Percentiles rank a stretch among this genome's conserved stretches.
Evolutionary conservation across 257 asterid species (phyloP).

Genomic region (Penstemon barbatus): DNA sequence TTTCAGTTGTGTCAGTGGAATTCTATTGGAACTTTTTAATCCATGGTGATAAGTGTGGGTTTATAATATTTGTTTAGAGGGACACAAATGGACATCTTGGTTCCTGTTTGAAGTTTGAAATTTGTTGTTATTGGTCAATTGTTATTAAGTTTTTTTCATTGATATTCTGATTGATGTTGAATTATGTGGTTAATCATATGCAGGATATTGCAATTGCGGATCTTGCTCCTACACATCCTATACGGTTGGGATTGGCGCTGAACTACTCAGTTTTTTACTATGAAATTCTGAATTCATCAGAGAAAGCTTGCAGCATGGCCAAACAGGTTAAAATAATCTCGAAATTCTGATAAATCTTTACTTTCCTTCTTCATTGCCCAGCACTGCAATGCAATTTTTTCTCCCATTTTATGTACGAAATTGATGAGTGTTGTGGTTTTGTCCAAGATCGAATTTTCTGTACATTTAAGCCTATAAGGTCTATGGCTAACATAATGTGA

Average conservation of each 20-base stretch:
- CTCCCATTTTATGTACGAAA: conserved; percentile 1
- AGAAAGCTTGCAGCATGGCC: conserved; percentile 71
- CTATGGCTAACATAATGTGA: neutral
- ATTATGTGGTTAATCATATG: conserved; percentile 12
- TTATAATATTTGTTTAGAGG: no score
- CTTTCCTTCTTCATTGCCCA: neutral
- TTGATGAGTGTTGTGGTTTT: neutral
- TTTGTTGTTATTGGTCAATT: neutral
- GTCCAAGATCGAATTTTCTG: neutral
- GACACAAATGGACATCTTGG: neutral
- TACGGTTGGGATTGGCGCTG: conserved; percentile 64
- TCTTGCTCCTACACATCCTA: conserved; percentile 68
- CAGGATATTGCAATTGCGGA: conserved; percentile 60
- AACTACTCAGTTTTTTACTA: conserved; percentile 69
- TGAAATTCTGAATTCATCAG: conserved; percentile 62
- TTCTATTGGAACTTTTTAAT: no score
- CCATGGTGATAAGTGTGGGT: no score
- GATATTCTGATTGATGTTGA: conserved; percentile 15
- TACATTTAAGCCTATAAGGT: neutral
- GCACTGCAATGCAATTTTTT: neutral
- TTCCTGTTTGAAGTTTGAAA: neutral
- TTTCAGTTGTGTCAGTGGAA: no score
- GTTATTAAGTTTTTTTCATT: neutral
- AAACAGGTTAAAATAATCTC: conserved; percentile 45
- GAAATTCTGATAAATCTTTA: neutral